These are phyloP conservation scores for Sherardia arvensis DNA, from an alignment of 257 asterid species.

Conservation along the genomic window DNA sequence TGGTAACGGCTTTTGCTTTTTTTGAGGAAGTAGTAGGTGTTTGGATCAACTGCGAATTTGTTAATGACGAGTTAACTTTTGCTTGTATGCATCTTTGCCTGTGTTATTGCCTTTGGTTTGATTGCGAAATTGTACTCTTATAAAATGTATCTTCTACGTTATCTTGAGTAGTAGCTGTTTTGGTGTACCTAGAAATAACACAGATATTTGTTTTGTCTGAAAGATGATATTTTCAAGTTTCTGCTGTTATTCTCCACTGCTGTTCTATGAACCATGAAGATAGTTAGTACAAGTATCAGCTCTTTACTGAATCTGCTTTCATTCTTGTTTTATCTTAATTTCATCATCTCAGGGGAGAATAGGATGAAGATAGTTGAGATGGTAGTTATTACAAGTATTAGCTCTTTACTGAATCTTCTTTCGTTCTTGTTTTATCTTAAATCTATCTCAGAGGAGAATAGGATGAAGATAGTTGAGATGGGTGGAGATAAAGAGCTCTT, in stretches of 20 bases:
- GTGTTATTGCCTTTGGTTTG: background rate
- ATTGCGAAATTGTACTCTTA: background rate
- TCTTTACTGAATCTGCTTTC: background rate
- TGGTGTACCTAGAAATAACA: background rate
- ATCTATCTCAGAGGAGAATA: conserved; percentile 43
- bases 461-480: conserved; percentile 87
- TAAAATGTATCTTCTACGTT: no score
- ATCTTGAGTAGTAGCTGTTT: background rate
- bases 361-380: conserved; percentile 88
- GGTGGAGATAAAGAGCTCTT: conserved; percentile 79
- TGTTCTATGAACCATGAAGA: background rate
- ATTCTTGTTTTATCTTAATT: background rate
- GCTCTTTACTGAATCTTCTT: background rate
- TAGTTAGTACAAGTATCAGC: background rate
- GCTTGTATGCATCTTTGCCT: background rate
- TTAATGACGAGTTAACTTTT: conserved; percentile 1
- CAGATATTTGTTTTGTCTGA: background rate
- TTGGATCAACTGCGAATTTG: background rate
- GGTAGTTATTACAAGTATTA: no score
- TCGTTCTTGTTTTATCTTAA: background rate
- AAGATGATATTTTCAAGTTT: background rate
- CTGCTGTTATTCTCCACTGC: background rate
- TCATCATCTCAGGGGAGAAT: conserved; percentile 43
- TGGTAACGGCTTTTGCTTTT: no score
- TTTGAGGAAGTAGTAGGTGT: no score